Percentiles rank a stretch among this genome's conserved stretches.
Evolutionary conservation across 2,329 filamentous ascomycete species (phyloP).

Genomic region (Cladosporium halotolerans): DNA sequence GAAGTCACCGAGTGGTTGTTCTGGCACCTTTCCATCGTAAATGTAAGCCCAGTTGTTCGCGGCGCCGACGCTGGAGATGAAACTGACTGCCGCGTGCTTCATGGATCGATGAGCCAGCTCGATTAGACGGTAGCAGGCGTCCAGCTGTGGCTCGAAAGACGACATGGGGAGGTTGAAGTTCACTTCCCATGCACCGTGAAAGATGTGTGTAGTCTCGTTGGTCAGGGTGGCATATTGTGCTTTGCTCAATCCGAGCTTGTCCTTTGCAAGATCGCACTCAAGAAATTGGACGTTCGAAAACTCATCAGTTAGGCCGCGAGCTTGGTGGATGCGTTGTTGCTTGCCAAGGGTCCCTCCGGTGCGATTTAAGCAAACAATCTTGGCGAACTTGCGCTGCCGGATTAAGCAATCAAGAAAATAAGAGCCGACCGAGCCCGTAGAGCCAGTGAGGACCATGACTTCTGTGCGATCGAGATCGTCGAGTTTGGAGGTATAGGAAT

Average conservation of each 20-base stretch:
- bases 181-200: constrained; percentile 35
- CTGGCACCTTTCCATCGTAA: constrained; percentile 10
- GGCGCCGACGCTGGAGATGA: constrained; percentile 4
- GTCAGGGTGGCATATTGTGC: constrained; percentile 18
- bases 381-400: constrained; percentile 18
- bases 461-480: constrained; percentile 36
- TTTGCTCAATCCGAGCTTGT: constrained; percentile 21
- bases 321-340: constrained; percentile 20
- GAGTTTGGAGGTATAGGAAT: constrained; percentile 34
- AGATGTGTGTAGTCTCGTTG: constrained; percentile 21
- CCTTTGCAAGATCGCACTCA: constrained; percentile 20
- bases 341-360: constrained; percentile 17
- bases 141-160: constrained; percentile 22
- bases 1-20: background rate
- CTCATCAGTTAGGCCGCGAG: constrained; percentile 20
- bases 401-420: constrained; percentile 30
- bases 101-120: constrained; percentile 19
- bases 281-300: constrained; percentile 24
- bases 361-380: constrained; percentile 29
- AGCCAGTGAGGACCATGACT: constrained; percentile 29
- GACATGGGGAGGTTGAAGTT: constrained; percentile 32
- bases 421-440: constrained; percentile 31
- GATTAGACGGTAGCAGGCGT: background rate
- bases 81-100: background rate
- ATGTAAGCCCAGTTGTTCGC: background rate